Base-by-base conservation (phyloP, 2,329 filamentous ascomycete genomes). In the Lachnellula occidentalis region DNA sequence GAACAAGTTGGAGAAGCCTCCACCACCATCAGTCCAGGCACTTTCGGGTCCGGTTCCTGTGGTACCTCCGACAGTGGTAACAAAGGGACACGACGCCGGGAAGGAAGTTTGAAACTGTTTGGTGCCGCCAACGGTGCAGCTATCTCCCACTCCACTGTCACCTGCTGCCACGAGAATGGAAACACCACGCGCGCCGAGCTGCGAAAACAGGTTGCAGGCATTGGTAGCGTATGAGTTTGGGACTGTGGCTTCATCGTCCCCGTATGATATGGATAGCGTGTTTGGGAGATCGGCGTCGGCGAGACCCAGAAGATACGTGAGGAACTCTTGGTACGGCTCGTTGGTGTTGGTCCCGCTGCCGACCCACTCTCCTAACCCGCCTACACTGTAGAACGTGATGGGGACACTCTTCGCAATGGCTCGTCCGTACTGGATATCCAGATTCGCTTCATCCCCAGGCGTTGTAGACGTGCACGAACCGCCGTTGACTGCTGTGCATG, bases 271-370 rank as follows among this genome's bases (percentile, higher is more conserved):
- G 37, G 74, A 76, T 56, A 82, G 74, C 6, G 82, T 79, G 58
- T 81, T 80, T 0, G 86, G 85, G 1, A 88, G 72, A 51, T 78
- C 69, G 19, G 69, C 63, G 56, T 78, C 76, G 0, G 69, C 63
- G 59, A 80, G 78, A 1, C 71, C 69, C 0, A 85, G 75, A 2
- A 87, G 67, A 67, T 81, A 80, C 53, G 80, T 75, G 7, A 87
- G 72, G 73, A 80, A 87, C 14, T 76, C 76, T 1, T 87, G 73
- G 68, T 87, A 88, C 0, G 85, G 85, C 71, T 90, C 86, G 67
- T 88, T 89, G 60, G 74, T 76, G 67, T 84, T 77, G 67, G 73
- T 51, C 60, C 68, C 61, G 8, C 50, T 50, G 5, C 73, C 60
- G 41, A 81, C 75, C 67, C 78, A 81, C 0, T 80, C 75, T 11